A percentile compares a stretch with the other conserved stretches of the same genome.
Conservation (phyloP, 306 rosid genomes). For the Castanea mollissima region DNA sequence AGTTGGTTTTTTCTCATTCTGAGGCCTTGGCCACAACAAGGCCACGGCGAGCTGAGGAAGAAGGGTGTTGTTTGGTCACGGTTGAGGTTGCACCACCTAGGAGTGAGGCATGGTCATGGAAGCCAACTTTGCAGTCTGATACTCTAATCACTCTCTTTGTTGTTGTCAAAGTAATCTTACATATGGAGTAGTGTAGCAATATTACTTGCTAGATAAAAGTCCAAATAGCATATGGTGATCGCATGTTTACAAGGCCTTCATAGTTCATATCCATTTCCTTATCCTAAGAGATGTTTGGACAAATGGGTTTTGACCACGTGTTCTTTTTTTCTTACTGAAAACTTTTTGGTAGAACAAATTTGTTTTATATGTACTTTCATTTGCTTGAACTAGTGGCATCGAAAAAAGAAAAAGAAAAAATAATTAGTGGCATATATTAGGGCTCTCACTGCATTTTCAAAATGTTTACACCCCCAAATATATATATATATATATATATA, state of each 20-base stretch:
- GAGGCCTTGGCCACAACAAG: constrained; percentile 45
- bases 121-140: constrained; percentile 36
- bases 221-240: not conserved
- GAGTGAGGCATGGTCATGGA: constrained; percentile 57
- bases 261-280: constrained; percentile 30
- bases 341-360: not conserved
- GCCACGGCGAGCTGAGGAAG: constrained; percentile 13
- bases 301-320: constrained; percentile 39
- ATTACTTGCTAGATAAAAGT: not conserved
- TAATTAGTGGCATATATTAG: too few species aligned
- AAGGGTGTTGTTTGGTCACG: constrained; percentile 16
- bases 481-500: too few species aligned
- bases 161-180: not conserved
- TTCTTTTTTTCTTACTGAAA: constrained; percentile 23
- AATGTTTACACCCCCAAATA: too few species aligned
- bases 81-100: constrained; percentile 22
- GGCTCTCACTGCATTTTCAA: too few species aligned
- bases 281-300: constrained; percentile 24
- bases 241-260: constrained; percentile 15
- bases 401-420: too few species aligned
- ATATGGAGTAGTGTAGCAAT: not conserved
- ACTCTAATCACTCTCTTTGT: not conserved
- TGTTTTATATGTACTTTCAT: not conserved
- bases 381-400: too few species aligned
- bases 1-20: constrained; percentile 16